phyloP scores from a whole-genome alignment of 2,329 filamentous ascomycete genomes.

The Colletotrichum filicis region DNA sequence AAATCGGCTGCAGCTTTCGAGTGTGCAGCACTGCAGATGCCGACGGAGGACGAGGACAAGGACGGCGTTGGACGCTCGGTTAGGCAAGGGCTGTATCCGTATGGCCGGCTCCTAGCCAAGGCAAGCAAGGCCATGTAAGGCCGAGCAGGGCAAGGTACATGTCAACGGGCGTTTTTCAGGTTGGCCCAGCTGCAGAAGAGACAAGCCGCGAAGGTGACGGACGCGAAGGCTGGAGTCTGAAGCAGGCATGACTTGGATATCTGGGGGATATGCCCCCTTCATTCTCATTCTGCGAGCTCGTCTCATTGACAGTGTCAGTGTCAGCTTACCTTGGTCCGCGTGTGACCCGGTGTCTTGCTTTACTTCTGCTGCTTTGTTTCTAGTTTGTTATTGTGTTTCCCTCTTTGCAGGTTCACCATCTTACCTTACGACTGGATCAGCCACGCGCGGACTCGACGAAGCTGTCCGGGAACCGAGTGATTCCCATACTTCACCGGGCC shows the following conservation, averaged over 20 bases:
- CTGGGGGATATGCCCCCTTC: conserved; percentile 13
- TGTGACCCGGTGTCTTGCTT: neutral
- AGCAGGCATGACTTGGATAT: conserved; percentile 5
- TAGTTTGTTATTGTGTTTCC: neutral
- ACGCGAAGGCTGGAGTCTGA: neutral
- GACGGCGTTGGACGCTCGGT: conserved; percentile 21
- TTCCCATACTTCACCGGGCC: neutral
- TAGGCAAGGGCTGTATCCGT: conserved; percentile 17
- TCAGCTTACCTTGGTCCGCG: neutral
- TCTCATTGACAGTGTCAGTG: neutral
- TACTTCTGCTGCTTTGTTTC: neutral
- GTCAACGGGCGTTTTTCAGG: neutral
- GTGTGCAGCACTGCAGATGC: neutral
- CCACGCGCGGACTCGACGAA: neutral
- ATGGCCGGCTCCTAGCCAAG: neutral
- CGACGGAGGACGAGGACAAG: neutral
- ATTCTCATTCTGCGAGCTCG: neutral
- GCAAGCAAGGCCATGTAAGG: neutral
- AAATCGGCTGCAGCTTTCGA: neutral
- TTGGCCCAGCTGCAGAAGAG: neutral
- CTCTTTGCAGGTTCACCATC: neutral
- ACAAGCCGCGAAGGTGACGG: neutral
- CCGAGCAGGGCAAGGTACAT: neutral
- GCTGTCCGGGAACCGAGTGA: conserved; percentile 2
- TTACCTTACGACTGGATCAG: neutral